These are phyloP conservation scores for Amanita thiersii DNA, from an alignment of 768 basidiomycete genomes.

Conservation along the genomic window DNA sequence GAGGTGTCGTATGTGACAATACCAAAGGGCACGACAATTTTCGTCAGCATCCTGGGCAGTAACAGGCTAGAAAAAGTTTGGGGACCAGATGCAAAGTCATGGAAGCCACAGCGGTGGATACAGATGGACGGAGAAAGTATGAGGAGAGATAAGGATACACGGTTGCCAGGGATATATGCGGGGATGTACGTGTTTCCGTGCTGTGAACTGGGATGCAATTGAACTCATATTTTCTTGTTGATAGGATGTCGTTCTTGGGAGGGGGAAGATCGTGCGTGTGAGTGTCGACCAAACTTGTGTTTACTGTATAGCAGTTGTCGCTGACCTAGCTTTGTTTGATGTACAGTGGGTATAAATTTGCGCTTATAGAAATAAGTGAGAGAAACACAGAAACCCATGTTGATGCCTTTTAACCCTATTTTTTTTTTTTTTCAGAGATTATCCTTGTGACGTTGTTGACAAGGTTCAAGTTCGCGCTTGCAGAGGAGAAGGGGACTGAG, in stretches of 20 bases:
- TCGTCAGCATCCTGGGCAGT: constrained; percentile 37
- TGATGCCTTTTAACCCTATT: neutral
- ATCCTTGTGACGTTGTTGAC: constrained; percentile 27
- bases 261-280: constrained; percentile 48
- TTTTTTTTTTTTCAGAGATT: constrained; percentile 23
- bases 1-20: constrained; percentile 27
- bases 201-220: neutral
- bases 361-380: constrained; percentile 50
- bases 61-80: constrained; percentile 43
- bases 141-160: constrained; percentile 9
- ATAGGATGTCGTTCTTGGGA: constrained; percentile 49
- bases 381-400: too few species aligned
- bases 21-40: constrained; percentile 39
- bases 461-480: constrained; percentile 25
- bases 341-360: constrained; percentile 44
- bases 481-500: constrained; percentile 24
- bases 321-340: too few species aligned
- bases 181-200: constrained; percentile 31
- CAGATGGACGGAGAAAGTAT: constrained; percentile 11
- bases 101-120: constrained; percentile 51
- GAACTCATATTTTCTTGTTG: constrained; percentile 2
- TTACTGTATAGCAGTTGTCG: too few species aligned
- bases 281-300: constrained; percentile 16
- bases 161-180: constrained; percentile 40
- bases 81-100: constrained; percentile 40